Evolutionary conservation across 225 moss, liverwort and hornwort genomes (phyloP), one percentile per base, ranked within the genome.

Genomic region (Asterella californica): DNA sequence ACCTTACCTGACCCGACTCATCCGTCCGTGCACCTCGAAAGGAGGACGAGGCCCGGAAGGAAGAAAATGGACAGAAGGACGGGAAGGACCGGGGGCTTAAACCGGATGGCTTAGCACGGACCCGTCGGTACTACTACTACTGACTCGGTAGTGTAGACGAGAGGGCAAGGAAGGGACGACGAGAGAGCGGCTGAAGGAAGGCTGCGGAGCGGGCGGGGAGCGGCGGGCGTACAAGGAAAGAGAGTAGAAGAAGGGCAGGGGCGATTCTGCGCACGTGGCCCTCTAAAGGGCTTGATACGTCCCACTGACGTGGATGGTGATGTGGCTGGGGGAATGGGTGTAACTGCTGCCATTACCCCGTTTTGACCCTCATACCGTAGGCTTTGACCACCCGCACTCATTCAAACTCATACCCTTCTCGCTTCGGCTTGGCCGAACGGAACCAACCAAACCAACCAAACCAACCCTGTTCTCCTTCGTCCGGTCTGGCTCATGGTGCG

Each of bases 201-300:
- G 67, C 67, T 67, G 67, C 67, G 67, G 33, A 33, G 67, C 67
- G 72, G 72, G 46, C 72, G 42, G 72, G 42, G 72, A 48, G 72
- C 72, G 72, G 72, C 72, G 45, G 72, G 72, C 47, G 46, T 72
- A 37, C 46, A 50, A 33, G 32, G 32, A n/a, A n/a, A n/a, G n/a
- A n/a, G n/a, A n/a, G n/a, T n/a, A n/a, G 67, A 67, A 36, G 67
- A 14, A 61, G n/a, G 0, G 61, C 9, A n/a, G 21, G 10, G 64
- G 14, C 12, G n/a, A 72, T 72, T 27, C 71, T 48, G 72, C 37
- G 72, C 72, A 72, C 72, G 72, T 72, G 72, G 72, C 72, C 72
- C 72, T 2, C 45, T 46, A 29, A 42, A 50, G 48, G 25, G 67
- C 67, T 36, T 6, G 34, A 46, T 72, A 29, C 64, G 64, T 64